Percentiles rank a stretch among this genome's conserved stretches.
Conservation (phyloP, 2,329 filamentous ascomycete species). For the Colletotrichum phormii region DNA sequence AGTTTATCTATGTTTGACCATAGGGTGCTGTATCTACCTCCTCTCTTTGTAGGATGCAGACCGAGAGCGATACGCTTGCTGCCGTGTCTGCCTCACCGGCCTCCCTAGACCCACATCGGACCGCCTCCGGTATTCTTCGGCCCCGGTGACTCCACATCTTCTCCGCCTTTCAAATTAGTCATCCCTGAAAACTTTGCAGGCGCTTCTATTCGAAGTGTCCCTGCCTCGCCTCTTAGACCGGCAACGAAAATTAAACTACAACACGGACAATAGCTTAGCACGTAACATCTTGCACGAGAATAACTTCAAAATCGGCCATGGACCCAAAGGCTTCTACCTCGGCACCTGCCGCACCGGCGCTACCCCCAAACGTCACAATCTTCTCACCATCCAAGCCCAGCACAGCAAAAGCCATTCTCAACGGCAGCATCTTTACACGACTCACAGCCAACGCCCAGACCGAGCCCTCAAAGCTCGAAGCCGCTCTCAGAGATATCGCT, state of each 20-base stretch:
- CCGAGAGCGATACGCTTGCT: neutral
- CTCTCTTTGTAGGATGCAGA: no score
- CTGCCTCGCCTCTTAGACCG: neutral
- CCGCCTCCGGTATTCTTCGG: neutral
- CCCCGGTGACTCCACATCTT: neutral
- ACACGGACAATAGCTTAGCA: neutral
- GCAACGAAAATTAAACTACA: neutral
- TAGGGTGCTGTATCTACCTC: no score
- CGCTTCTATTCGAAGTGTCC: neutral
- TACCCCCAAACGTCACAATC: conserved; percentile 40
- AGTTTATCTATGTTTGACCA: no score
- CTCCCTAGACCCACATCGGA: neutral
- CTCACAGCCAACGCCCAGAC: conserved; percentile 37
- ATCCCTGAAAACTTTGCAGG: conserved; percentile 8
- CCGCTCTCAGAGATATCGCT: conserved; percentile 15
- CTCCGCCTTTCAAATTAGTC: neutral
- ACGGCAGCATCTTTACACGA: conserved; percentile 38
- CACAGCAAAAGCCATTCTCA: conserved; percentile 32
- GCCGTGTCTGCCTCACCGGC: neutral
- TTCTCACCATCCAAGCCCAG: conserved; percentile 35
- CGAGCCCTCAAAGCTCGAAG: conserved; percentile 27
- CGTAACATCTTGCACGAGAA: neutral
- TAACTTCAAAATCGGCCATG: neutral
- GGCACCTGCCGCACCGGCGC: neutral
- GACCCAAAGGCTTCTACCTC: neutral